These are phyloP conservation scores for Pelargonium cotyledonis DNA, from an alignment of 441 rosid genomes.

Conservation along the genomic window DNA sequence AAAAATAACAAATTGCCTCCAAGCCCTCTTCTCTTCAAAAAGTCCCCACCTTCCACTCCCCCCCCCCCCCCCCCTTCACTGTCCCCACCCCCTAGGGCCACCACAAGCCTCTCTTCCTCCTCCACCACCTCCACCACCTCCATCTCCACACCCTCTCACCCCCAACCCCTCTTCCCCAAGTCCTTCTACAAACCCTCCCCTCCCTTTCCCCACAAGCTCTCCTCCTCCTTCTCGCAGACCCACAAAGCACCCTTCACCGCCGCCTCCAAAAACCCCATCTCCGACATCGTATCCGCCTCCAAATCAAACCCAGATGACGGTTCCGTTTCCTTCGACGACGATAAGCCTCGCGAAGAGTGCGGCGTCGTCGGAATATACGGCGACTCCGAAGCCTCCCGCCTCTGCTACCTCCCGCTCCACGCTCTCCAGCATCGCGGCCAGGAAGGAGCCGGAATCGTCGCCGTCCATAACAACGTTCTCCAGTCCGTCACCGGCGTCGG, in stretches of 20 bases:
- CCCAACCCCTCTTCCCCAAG: background rate
- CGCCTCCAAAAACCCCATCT: background rate
- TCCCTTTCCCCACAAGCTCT: background rate
- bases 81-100: background rate
- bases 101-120: background rate
- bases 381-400: conserved; percentile 84
- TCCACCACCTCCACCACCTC: background rate
- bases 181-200: conserved; percentile 1
- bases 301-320: no score
- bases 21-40: background rate
- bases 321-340: conserved; percentile 25
- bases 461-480: conserved; percentile 57
- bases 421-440: conserved; percentile 91
- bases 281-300: no score
- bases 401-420: conserved; percentile 82
- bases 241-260: background rate
- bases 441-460: conserved; percentile 94
- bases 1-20: no score
- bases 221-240: background rate
- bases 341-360: conserved; percentile 90
- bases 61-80: no score
- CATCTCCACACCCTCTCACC: conserved; percentile 11
- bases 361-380: conserved; percentile 91
- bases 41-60: background rate
- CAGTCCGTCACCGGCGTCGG: background rate